phyloP scores from a whole-genome alignment of 1,139 yeast genomes.

The Lodderomyces elongisporus region DNA sequence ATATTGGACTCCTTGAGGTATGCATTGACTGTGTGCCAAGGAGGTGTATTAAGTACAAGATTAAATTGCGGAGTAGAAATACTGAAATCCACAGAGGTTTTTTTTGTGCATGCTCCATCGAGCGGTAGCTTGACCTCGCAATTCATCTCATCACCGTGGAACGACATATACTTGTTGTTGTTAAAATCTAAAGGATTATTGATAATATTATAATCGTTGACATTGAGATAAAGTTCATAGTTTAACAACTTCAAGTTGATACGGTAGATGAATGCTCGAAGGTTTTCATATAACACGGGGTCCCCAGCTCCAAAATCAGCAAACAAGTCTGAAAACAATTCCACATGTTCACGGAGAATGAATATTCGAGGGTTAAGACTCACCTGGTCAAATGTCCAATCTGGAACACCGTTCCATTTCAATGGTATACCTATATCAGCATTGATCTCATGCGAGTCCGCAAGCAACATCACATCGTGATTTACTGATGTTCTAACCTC shows the following conservation, averaged over 20 bases:
- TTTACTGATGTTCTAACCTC: conserved; percentile 82
- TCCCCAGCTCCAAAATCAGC: conserved; percentile 76
- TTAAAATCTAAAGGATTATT: conserved; percentile 81
- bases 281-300: conserved; percentile 66
- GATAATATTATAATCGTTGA: conserved; percentile 82
- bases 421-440: conserved; percentile 67
- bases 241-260: conserved; percentile 55
- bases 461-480: conserved; percentile 71
- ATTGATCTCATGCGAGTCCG: conserved; percentile 52
- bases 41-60: conserved; percentile 68
- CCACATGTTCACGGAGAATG: conserved; percentile 77
- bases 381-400: conserved; percentile 57
- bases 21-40: conserved; percentile 83
- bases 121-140: conserved; percentile 54
- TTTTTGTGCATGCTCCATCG: conserved; percentile 52
- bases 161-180: conserved; percentile 70
- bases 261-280: conserved; percentile 63
- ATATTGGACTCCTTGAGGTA: conserved; percentile 58
- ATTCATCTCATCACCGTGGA: conserved; percentile 60
- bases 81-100: conserved; percentile 50
- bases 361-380: conserved; percentile 57
- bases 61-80: conserved; percentile 58
- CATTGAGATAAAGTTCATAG: conserved; percentile 65
- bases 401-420: conserved; percentile 73
- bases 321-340: conserved; percentile 66